Conservation (phyloP, 208 protist genomes). For the Blechomonas ayalai region DNA sequence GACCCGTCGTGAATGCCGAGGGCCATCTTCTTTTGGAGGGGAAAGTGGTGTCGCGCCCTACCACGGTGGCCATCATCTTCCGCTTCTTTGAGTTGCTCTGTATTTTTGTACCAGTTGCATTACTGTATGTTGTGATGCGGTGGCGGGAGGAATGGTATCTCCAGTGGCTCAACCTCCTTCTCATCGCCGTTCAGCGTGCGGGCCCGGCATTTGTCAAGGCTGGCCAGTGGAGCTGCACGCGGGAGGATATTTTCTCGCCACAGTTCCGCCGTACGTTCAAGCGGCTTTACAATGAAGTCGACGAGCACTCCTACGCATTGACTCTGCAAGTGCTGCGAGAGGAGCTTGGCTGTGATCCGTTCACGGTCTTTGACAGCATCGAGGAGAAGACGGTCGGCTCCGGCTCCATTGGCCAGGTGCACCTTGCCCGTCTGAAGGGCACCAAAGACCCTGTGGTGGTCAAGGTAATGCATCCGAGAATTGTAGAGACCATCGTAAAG, state of each 20-base stretch:
- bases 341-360: conserved; percentile 55
- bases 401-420: conserved; percentile 90
- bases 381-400: conserved; percentile 67
- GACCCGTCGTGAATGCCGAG: conserved; percentile 48
- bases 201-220: conserved; percentile 89
- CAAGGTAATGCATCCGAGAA: conserved; percentile 87
- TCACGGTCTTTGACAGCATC: conserved; percentile 58
- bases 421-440: conserved; percentile 63
- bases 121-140: conserved; percentile 73
- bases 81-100: conserved; percentile 48
- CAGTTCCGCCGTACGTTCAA: conserved; percentile 71
- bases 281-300: conserved; percentile 74
- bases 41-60: conserved; percentile 29
- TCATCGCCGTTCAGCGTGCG: conserved; percentile 64
- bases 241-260: conserved; percentile 81
- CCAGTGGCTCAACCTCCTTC: conserved; percentile 60
- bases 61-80: conserved; percentile 19
- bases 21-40: conserved; percentile 67
- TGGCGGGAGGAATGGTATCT: conserved; percentile 39
- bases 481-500: conserved; percentile 78
- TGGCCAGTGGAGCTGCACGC: conserved; percentile 87
- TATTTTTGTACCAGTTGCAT: conserved; percentile 66
- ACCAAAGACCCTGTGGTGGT: conserved; percentile 63
- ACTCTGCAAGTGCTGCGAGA: conserved; percentile 68
- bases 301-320: conserved; percentile 57